Conservation (phyloP, 345 rosid species). For the Brassica rapa region DNA sequence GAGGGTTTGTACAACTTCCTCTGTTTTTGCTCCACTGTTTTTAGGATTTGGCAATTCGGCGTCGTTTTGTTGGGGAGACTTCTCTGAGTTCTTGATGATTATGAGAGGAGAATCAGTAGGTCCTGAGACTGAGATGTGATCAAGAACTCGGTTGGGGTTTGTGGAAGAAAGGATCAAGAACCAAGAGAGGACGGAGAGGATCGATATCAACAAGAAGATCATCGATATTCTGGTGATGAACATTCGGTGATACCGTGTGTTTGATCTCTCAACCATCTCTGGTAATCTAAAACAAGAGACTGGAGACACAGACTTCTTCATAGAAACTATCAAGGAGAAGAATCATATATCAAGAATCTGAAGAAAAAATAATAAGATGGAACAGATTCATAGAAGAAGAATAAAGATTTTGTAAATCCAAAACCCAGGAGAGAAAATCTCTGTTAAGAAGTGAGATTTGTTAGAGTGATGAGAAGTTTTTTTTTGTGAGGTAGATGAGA, state of each 20-base stretch:
- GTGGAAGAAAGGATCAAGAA: conserved; percentile 64
- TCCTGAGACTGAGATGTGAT: conserved; percentile 39
- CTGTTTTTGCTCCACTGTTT: conserved; percentile 28
- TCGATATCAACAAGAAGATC: conserved; percentile 51
- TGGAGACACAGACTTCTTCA: conserved; percentile 1
- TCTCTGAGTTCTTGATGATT: conserved; percentile 34
- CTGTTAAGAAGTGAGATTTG: background rate
- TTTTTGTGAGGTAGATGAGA: conserved; percentile 35
- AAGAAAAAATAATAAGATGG: background rate
- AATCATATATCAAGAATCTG: conserved; percentile 30
- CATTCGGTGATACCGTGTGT: conserved; percentile 38
- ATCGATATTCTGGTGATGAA: conserved; percentile 48
- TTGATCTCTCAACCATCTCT: conserved; percentile 63
- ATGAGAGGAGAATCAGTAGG: conserved; percentile 35
- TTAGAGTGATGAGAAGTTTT: background rate
- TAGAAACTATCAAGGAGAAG: background rate
- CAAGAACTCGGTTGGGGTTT: conserved; percentile 44
- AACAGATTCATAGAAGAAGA: conserved; percentile 6
- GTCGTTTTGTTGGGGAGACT: conserved; percentile 16
- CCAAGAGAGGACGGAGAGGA: conserved; percentile 70
- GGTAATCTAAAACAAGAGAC: conserved; percentile 19
- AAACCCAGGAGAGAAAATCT: conserved; percentile 21
- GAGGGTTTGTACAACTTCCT: background rate
- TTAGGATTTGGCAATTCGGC: conserved; percentile 36
- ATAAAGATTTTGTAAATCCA: conserved; percentile 23